Evolutionary conservation across 208 protist species (phyloP), one percentile per base, ranked within the genome.

Genomic region (Wallacemonas sp.): DNA sequence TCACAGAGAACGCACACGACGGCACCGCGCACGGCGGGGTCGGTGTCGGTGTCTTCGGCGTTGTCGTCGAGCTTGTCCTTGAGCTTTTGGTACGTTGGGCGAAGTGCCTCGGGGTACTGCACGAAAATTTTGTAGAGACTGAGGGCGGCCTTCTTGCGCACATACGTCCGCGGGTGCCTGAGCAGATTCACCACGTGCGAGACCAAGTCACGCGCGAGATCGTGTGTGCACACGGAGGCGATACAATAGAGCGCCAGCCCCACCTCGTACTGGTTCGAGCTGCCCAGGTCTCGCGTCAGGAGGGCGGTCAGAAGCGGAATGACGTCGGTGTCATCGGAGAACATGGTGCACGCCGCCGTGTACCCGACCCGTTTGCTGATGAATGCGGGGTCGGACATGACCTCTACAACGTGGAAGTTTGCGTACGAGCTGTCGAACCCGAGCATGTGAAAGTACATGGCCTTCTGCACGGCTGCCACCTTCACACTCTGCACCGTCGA

Each of bases 1-100:
- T 99, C 98, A 75, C 98, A 99, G 64, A 99, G 92, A 17, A 99
- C 98, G 65, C 98, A 98, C 27, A 99, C 98, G 14, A 98, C 91
- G 16, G 96, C 95, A 1, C 91, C 92, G 39, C 96, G 79, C 9
- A 99, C 98, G n/a, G 87, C 73, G 0, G 90, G 78, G 61, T 96
- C 90, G 29, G 75, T 81, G 73, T 97, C 90, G 12, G 62, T 76
- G 65, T 89, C 61, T 56, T 92, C 91, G 49, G 94, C 93, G 27
- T 74, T 65, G 75, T 99, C 97, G 19, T 98, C 90, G 8, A 99
- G 81, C 75, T 98, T 99, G 48, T 99, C 97, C 74, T 98, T 98
- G 8, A 99, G 76, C 23, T 87, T 83, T 2, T 95, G 90, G 81
- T 99, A 99, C 17, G 91, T 84, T 14, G 98, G 96, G 14, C 98